phyloP scores from a whole-genome alignment of 306 rosid species.

The Trifolium pratense region DNA sequence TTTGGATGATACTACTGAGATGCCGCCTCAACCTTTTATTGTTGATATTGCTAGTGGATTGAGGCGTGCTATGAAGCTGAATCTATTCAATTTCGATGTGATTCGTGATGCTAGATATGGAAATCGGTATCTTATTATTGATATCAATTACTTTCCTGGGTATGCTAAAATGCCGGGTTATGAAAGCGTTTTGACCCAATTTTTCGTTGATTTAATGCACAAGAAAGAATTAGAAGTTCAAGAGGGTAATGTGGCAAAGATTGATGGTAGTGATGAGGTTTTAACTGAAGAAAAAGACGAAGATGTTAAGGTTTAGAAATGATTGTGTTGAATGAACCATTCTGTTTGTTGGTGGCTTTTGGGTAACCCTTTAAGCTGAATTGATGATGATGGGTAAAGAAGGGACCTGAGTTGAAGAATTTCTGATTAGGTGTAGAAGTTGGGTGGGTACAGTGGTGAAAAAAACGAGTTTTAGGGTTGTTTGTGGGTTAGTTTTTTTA shows the following conservation, averaged over 20 bases:
- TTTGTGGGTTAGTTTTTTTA: constrained; percentile 57
- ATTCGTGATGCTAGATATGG: constrained; percentile 75
- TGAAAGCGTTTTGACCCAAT: constrained; percentile 76
- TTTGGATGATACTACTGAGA: constrained; percentile 73
- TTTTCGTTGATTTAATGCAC: constrained; percentile 70
- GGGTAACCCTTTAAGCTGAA: constrained; percentile 42
- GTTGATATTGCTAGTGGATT: constrained; percentile 70
- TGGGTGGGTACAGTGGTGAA: constrained; percentile 65
- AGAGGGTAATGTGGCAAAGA: constrained; percentile 32
- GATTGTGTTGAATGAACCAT: not conserved
- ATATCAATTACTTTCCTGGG: constrained; percentile 94
- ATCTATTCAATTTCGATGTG: constrained; percentile 86
- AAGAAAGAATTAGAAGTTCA: constrained; percentile 44
- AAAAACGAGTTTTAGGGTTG: constrained; percentile 53
- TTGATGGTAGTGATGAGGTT: constrained; percentile 48
- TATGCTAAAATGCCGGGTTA: constrained; percentile 96
- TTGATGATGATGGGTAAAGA: constrained; percentile 37
- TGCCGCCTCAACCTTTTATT: constrained; percentile 79
- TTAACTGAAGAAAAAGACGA: constrained; percentile 43
- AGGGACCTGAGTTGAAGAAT: constrained; percentile 36
- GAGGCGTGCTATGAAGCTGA: constrained; percentile 62
- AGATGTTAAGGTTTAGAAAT: constrained; percentile 44
- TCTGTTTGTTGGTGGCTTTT: constrained; percentile 34
- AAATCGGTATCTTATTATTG: constrained; percentile 83
- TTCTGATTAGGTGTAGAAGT: constrained; percentile 53